These are phyloP conservation scores for Trametes gibbosa DNA, from an alignment of 768 basidiomycete species.

Conservation along the genomic window DNA sequence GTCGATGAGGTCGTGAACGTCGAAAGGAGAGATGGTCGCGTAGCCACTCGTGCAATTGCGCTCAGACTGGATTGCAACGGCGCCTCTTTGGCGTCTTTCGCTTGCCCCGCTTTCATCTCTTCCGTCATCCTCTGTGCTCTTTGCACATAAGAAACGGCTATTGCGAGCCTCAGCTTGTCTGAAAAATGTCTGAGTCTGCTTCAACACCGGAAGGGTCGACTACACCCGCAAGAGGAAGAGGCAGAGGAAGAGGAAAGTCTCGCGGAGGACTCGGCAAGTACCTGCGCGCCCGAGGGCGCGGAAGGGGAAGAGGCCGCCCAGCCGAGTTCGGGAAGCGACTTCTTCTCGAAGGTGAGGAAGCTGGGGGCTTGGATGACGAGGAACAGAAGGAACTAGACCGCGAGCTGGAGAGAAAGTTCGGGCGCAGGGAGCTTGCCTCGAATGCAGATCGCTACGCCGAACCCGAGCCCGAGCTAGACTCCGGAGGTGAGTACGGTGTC, in stretches of 20 bases:
- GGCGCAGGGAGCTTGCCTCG: constrained; percentile 56
- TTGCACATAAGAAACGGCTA: neutral
- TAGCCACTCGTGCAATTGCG: neutral
- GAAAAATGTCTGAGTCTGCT: neutral
- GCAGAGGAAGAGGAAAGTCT: constrained; percentile 41
- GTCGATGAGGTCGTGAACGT: constrained; percentile 11
- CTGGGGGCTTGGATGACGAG: constrained; percentile 41
- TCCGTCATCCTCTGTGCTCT: neutral
- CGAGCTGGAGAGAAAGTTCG: constrained; percentile 42
- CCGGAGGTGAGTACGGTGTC: constrained; percentile 51
- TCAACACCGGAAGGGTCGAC: neutral
- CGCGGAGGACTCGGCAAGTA: constrained; percentile 75
- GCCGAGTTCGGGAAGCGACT: constrained; percentile 65
- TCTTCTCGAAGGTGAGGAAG: constrained; percentile 56
- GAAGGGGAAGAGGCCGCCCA: constrained; percentile 56
- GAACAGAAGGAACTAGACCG: constrained; percentile 41
- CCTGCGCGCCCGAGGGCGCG: constrained; percentile 66
- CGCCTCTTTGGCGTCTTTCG: neutral
- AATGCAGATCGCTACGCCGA: constrained; percentile 78
- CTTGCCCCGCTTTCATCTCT: neutral
- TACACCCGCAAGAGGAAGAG: constrained; percentile 9
- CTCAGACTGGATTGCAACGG: neutral
- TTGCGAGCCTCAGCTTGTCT: neutral
- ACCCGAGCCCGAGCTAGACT: constrained; percentile 63
- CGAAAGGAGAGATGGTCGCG: neutral